Conservation (phyloP, 208 protist genomes). For the Leishmania major region DNA sequence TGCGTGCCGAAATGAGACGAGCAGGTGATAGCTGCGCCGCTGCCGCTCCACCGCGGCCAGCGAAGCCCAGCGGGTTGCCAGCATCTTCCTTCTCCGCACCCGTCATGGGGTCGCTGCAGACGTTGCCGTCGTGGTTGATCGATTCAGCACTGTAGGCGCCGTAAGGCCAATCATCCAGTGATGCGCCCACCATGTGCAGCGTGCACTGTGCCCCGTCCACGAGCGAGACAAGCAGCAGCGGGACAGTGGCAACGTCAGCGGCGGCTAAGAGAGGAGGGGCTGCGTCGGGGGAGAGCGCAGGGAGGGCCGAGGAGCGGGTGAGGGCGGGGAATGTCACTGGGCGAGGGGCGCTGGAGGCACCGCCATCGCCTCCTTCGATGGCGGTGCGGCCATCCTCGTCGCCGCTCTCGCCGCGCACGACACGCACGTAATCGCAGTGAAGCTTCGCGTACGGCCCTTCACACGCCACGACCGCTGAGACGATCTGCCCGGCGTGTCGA, state of each 20-base stretch:
- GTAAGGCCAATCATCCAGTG: constrained; percentile 23
- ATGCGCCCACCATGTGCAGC: constrained; percentile 25
- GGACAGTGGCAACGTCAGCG: neutral
- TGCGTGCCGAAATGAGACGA: neutral
- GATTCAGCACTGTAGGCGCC: neutral
- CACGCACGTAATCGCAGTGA: constrained; percentile 24
- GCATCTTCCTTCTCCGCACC: neutral
- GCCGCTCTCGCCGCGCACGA: neutral
- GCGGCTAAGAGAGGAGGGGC: neutral
- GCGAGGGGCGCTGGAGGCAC: neutral
- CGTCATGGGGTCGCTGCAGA: neutral
- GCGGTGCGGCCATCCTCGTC: constrained; percentile 2
- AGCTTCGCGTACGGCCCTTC: constrained; percentile 27
- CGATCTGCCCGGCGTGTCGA: neutral
- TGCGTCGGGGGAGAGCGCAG: neutral
- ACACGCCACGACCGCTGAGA: constrained; percentile 14
- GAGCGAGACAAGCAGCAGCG: constrained; percentile 21
- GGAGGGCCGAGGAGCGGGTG: neutral
- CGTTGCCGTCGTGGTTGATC: neutral
- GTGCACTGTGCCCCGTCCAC: constrained; percentile 23
- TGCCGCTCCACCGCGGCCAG: neutral
- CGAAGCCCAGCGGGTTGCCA: neutral
- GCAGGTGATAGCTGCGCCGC: neutral
- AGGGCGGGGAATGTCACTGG: neutral
- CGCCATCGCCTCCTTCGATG: neutral